Conservation (phyloP, 495 filamentous ascomycete species). For the Daldinia loculata region DNA sequence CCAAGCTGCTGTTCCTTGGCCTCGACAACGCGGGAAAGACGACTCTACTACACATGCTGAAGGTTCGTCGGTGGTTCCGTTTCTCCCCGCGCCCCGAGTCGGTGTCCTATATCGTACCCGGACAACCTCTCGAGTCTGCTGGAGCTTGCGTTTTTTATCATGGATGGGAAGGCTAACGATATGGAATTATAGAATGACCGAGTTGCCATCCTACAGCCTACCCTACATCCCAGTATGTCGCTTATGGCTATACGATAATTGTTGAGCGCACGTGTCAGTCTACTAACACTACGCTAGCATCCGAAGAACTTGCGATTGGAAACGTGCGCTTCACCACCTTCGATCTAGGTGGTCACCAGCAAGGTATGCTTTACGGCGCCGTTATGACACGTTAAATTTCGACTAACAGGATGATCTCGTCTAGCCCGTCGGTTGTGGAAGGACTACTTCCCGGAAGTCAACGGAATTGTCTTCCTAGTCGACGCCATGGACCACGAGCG, state of each 20-base stretch:
- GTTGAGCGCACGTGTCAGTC: constrained; percentile 20
- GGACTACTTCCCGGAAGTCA: constrained; percentile 98
- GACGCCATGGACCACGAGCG: constrained; percentile 97
- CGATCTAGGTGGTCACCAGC: constrained; percentile 95
- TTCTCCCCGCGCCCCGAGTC: constrained; percentile 7
- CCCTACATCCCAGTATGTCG: constrained; percentile 82
- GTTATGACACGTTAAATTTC: not conserved
- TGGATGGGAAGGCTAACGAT: constrained; percentile 22
- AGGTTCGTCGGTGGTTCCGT: constrained; percentile 65
- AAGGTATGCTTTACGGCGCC: constrained; percentile 67
- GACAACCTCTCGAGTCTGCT: not conserved
- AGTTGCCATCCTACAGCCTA: constrained; percentile 91
- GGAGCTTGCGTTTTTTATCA: not conserved
- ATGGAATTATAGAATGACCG: constrained; percentile 76
- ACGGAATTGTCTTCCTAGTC: constrained; percentile 96
- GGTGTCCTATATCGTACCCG: not conserved
- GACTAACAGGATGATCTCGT: constrained; percentile 9
- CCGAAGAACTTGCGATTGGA: constrained; percentile 95
- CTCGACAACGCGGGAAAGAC: constrained; percentile 99
- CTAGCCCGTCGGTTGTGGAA: constrained; percentile 95
- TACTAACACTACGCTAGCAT: constrained; percentile 64
- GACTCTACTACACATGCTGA: constrained; percentile 89
- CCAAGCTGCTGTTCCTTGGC: constrained; percentile 91
- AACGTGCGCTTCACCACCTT: constrained; percentile 98
- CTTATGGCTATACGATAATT: constrained; percentile 29